Evolutionary conservation across 176 grass and related monocot genomes (phyloP), one percentile per base, ranked within the genome.

Genomic region (Tillandsia fasciculata): DNA sequence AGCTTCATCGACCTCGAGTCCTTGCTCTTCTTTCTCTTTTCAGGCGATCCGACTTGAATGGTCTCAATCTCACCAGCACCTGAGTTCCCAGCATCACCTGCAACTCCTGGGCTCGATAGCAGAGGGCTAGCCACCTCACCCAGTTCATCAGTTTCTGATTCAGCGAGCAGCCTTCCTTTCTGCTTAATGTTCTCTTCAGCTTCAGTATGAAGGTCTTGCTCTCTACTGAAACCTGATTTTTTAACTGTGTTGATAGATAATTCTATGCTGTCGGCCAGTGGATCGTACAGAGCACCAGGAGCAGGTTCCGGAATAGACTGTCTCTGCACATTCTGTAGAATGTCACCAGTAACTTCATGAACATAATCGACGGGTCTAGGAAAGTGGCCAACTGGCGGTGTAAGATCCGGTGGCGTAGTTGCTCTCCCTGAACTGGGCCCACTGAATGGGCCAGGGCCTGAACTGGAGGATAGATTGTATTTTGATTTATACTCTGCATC

Each of bases 181-280:
- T 85, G 65, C 79, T 75, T 87, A 74, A 82, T 77, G 65, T 79
- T 76, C 66, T 75, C 79, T 50, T 82, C 77, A 48, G 75, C 79
- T 80, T 91, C 67, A 58, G 53, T 69, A 83, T 70, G 70, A 49
- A 79, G 28, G 17, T 77, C 79, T 74, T 70, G 74, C 70, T 80
- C 79, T 85, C 83, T 82, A 82, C 76, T 72, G 74, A 50, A 76
- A 81, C 81, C 86, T 61, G 80, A 57, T 68, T 87, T 87, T 67
- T 89, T 89, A 51, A 84, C 78, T 73, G 82, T 83, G 77, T 70
- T 87, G 70, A 81, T 81, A 70, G 90, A 87, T 47, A 84, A 87
- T 76, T 99, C 94, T 70, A 99, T 93, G 75, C 94, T 90, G 76
- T 99, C 89, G 52, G 85, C 78, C 49, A 99, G 72, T 23, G 94